These are phyloP conservation scores for Sistotremastrum niveocremeum DNA, from an alignment of 768 basidiomycete species.

Conservation along the genomic window DNA sequence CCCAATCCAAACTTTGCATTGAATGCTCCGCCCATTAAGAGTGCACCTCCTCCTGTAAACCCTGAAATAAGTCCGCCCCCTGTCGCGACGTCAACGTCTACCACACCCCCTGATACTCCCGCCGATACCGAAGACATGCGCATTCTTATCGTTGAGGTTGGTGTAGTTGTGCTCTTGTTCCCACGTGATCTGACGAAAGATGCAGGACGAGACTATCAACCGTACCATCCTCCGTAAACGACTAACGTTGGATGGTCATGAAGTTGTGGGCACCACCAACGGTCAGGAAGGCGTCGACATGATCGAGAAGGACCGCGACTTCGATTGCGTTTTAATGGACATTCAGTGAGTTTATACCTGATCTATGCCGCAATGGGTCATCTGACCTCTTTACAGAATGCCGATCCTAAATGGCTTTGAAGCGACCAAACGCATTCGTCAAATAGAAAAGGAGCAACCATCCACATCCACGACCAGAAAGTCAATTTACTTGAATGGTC, in stretches of 20 bases:
- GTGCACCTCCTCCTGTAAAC: too few relatives aligned
- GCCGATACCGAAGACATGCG: constrained; percentile 19
- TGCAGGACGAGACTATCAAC: constrained; percentile 63
- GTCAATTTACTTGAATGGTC: constrained; percentile 40
- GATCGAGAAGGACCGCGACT: constrained; percentile 40
- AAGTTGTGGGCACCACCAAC: constrained; percentile 51
- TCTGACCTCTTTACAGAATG: constrained; percentile 35
- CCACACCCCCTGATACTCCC: not conserved
- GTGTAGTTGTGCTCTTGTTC: constrained; percentile 2
- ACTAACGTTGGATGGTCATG: constrained; percentile 50
- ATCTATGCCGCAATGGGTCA: not conserved
- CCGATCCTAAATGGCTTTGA: constrained; percentile 67
- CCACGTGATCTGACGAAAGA: not conserved
- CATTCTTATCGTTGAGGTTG: constrained; percentile 57
- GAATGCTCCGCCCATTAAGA: not conserved
- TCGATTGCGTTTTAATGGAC: constrained; percentile 74
- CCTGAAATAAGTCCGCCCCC: too few relatives aligned
- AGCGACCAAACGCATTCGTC: constrained; percentile 52
- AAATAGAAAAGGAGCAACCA: constrained; percentile 30
- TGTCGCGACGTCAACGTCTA: not conserved
- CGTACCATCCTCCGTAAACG: constrained; percentile 56
- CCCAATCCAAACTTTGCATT: not conserved
- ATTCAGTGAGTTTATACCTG: constrained; percentile 41
- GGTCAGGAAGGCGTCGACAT: constrained; percentile 63
- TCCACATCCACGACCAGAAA: not conserved